Conservation (phyloP, 2,329 filamentous ascomycete genomes). For the Aspergillus pseudonomiae region DNA sequence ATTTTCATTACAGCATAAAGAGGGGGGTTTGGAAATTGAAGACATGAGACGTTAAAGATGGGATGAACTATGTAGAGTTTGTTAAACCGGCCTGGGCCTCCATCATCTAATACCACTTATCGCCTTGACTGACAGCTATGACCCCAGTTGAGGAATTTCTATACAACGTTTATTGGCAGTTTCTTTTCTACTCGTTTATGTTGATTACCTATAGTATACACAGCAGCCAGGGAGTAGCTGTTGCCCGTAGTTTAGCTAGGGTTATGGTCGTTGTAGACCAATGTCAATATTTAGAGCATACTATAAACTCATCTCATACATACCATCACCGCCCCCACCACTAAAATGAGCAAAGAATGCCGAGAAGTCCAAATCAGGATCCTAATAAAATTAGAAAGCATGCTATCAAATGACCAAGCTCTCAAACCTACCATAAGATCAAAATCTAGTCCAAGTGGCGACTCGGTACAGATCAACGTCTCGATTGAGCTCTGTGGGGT, state of each 20-base stretch:
- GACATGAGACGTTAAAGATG: neutral
- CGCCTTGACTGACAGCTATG: neutral
- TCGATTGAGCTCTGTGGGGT: neutral
- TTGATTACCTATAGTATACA: neutral
- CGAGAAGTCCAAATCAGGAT: neutral
- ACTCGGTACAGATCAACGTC: neutral
- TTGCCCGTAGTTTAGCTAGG: neutral
- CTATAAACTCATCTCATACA: neutral
- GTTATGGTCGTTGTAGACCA: too few relatives aligned
- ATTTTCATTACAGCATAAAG: neutral
- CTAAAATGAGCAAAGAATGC: neutral
- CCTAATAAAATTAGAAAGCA: neutral
- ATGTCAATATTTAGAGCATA: neutral
- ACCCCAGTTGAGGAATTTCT: neutral
- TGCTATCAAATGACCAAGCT: too few relatives aligned
- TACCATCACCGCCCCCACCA: neutral
- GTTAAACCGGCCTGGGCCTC: neutral
- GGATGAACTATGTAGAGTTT: neutral
- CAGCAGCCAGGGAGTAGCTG: neutral
- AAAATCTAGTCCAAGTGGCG: neutral
- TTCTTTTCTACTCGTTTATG: neutral
- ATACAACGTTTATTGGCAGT: neutral
- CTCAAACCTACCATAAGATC: neutral
- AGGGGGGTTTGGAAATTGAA: neutral
- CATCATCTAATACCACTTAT: neutral